Conservation (phyloP, 345 rosid genomes). For the Laguncularia racemosa region DNA sequence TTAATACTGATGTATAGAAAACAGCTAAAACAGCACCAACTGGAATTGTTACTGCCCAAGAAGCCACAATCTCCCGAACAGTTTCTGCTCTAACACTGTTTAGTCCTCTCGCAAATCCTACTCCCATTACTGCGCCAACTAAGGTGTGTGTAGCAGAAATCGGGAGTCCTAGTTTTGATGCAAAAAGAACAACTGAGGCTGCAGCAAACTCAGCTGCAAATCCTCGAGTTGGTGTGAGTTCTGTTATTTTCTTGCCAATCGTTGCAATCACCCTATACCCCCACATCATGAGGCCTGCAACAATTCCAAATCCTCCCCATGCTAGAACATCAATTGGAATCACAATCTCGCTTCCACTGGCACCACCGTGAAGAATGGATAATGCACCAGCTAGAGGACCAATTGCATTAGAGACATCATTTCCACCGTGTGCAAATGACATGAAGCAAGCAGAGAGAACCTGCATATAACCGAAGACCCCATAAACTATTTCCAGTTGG, state of each 20-base stretch:
- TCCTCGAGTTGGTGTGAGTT: constrained; percentile 88
- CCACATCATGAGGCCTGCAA: constrained; percentile 85
- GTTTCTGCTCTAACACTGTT: constrained; percentile 81
- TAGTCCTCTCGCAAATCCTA: constrained; percentile 84
- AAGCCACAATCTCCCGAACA: constrained; percentile 72
- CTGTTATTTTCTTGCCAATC: constrained; percentile 87
- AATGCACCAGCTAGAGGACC: constrained; percentile 87
- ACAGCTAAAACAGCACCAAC: constrained; percentile 68
- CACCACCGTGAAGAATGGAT: constrained; percentile 66
- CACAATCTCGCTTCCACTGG: constrained; percentile 42
- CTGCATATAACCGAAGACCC: constrained; percentile 88
- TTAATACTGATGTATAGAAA: constrained; percentile 75
- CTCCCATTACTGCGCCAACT: constrained; percentile 99
- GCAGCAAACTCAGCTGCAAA: constrained; percentile 94
- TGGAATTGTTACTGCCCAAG: constrained; percentile 91
- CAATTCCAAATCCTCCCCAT: constrained; percentile 95
- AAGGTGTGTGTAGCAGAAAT: constrained; percentile 89
- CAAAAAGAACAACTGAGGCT: constrained; percentile 78
- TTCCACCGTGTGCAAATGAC: constrained; percentile 96
- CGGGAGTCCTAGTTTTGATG: constrained; percentile 82
- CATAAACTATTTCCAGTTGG: constrained; percentile 84
- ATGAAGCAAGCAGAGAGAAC: constrained; percentile 93
- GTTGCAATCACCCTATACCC: constrained; percentile 93
- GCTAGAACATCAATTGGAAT: constrained; percentile 80
- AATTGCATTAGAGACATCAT: constrained; percentile 89